phyloP scores from a whole-genome alignment of 108 stramenopile species.

The Nitzschia sp. region DNA sequence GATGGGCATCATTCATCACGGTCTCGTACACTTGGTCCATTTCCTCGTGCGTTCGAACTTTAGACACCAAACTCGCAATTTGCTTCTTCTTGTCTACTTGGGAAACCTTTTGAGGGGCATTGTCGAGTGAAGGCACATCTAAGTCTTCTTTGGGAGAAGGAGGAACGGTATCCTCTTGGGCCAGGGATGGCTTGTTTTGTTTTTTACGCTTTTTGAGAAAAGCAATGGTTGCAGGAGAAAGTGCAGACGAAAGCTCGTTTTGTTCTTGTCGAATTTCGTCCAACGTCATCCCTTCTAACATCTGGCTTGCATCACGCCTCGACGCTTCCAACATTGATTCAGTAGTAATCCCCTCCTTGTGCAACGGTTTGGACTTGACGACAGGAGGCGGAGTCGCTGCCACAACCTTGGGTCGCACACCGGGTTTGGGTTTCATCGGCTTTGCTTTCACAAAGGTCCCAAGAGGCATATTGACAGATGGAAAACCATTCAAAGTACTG shows the following conservation, averaged over 20 bases:
- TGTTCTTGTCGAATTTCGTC: constrained; percentile 60
- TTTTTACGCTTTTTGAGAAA: constrained; percentile 57
- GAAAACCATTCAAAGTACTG: constrained; percentile 35
- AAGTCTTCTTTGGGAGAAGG: constrained; percentile 8
- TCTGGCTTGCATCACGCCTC: constrained; percentile 44
- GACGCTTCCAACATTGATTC: constrained; percentile 27
- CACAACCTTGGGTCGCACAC: neutral
- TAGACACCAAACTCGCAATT: constrained; percentile 58
- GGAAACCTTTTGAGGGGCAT: neutral
- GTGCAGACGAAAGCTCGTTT: constrained; percentile 53
- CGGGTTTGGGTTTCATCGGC: neutral
- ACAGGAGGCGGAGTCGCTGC: neutral
- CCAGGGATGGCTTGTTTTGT: constrained; percentile 15
- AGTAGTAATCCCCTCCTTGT: constrained; percentile 4
- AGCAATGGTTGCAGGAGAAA: constrained; percentile 65
- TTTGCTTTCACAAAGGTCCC: constrained; percentile 45
- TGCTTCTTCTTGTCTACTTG: constrained; percentile 55
- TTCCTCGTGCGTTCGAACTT: constrained; percentile 69
- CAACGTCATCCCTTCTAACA: constrained; percentile 66
- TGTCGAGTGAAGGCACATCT: constrained; percentile 1
- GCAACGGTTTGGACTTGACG: neutral
- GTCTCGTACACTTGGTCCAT: constrained; percentile 65
- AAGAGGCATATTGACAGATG: constrained; percentile 49
- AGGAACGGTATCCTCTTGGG: neutral
- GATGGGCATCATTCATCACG: constrained; percentile 34